Conservation (phyloP, 1,139 yeast species). For the Pichia sp. region DNA sequence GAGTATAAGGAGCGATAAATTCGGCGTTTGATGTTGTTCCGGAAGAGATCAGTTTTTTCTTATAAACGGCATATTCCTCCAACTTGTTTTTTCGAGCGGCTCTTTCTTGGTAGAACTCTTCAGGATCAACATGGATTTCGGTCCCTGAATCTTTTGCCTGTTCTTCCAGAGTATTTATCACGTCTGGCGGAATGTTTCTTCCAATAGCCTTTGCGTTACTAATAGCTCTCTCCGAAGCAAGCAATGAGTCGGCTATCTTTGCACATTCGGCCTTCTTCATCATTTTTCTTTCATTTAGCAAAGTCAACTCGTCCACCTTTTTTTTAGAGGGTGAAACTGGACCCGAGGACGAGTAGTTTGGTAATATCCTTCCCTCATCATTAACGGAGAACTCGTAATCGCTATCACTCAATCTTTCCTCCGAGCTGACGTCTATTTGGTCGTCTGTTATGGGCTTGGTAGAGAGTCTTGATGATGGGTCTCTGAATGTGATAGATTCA, state of each 20-base stretch:
- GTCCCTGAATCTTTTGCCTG: conserved; percentile 31
- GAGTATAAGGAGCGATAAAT: conserved; percentile 53
- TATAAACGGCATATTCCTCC: conserved; percentile 45
- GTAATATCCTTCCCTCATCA: conserved; percentile 56
- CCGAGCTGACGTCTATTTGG: conserved; percentile 43
- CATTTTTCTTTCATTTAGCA: conserved; percentile 32
- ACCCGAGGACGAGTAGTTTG: conserved; percentile 45
- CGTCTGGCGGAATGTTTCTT: conserved; percentile 41
- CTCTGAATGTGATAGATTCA: conserved; percentile 39
- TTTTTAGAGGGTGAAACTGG: conserved; percentile 15
- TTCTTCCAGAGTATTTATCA: conserved; percentile 38
- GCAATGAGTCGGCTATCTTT: conserved; percentile 49
- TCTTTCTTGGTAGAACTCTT: conserved; percentile 46
- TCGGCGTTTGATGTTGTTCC: conserved; percentile 31
- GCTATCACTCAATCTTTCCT: conserved; percentile 63
- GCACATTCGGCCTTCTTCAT: conserved; percentile 44
- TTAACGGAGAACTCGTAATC: conserved; percentile 58
- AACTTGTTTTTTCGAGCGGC: conserved; percentile 46
- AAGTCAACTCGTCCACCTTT: conserved; percentile 20
- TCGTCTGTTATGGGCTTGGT: conserved; percentile 26
- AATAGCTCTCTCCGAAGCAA: conserved; percentile 57
- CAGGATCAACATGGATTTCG: conserved; percentile 43
- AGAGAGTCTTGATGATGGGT: conserved; percentile 54
- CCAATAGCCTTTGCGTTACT: conserved; percentile 57
- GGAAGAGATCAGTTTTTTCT: conserved; percentile 39